Conservation (phyloP, 805 yeast species). For the Diddensiella caesifluorescens region DNA sequence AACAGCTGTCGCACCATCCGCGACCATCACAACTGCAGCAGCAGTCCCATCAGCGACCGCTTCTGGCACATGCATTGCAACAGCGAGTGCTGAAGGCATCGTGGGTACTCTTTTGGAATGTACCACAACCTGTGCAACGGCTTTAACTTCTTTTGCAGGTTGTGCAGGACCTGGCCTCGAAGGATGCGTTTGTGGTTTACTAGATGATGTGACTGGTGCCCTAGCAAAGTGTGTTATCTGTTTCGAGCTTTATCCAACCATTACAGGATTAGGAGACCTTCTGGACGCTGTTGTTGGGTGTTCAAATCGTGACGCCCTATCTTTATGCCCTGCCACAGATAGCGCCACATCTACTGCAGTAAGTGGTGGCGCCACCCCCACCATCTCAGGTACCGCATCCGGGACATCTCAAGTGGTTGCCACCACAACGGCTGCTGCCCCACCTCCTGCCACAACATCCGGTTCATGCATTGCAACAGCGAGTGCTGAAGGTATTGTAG, state of each 20-base stretch:
- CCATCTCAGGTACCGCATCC: background rate
- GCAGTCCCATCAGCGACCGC: background rate
- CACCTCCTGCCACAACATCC: background rate
- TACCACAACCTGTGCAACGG: background rate
- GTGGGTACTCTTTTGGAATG: background rate
- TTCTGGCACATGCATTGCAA: no score
- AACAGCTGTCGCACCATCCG: background rate
- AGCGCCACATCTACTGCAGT: background rate
- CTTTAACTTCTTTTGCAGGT: background rate
- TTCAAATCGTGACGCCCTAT: background rate
- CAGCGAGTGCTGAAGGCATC: background rate
- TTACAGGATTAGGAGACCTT: background rate
- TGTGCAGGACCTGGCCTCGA: background rate
- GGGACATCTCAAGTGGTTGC: no score
- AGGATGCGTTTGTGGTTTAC: background rate
- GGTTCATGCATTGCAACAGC: no score
- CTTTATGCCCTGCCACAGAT: conserved; percentile 3
- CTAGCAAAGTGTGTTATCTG: background rate
- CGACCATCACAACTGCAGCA: background rate
- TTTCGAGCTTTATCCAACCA: background rate
- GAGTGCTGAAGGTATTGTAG: background rate
- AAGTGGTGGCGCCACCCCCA: background rate
- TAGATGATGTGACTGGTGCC: conserved; percentile 1
- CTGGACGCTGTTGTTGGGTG: background rate
- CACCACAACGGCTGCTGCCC: no score